These are phyloP conservation scores for Saccharomyces hybrid DNA, from an alignment of 1,139 yeast species.

Conservation along the genomic window DNA sequence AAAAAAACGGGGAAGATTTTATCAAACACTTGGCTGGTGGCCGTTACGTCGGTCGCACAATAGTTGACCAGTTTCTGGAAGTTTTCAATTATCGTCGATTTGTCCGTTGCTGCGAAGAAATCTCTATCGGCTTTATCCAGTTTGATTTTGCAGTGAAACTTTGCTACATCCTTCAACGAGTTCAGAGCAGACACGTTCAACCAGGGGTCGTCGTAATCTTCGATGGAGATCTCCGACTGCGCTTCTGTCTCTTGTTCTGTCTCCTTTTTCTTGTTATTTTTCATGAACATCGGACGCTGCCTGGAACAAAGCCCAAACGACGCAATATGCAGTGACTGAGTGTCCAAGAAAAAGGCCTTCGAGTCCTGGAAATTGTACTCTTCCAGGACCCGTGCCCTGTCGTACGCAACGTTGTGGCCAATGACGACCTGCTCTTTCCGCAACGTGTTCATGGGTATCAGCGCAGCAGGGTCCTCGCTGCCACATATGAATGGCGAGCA, in stretches of 20 bases:
- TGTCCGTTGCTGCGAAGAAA: constrained; percentile 49
- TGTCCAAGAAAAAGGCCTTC: constrained; percentile 75
- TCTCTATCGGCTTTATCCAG: constrained; percentile 64
- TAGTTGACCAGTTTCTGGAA: constrained; percentile 61
- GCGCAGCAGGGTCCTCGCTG: constrained; percentile 46
- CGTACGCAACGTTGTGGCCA: constrained; percentile 90
- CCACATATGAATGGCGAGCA: constrained; percentile 72
- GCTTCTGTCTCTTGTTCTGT: constrained; percentile 14
- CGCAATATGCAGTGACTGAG: constrained; percentile 89
- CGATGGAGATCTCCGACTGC: constrained; percentile 8
- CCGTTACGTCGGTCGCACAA: constrained; percentile 78
- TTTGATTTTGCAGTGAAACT: constrained; percentile 66
- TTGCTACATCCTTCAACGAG: constrained; percentile 73
- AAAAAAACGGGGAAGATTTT: constrained; percentile 65
- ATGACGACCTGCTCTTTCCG: constrained; percentile 50
- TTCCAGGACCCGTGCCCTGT: constrained; percentile 76
- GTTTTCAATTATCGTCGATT: constrained; percentile 47
- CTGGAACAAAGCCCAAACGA: constrained; percentile 88
- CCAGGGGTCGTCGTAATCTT: constrained; percentile 59
- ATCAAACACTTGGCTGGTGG: constrained; percentile 63
- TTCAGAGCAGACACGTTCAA: constrained; percentile 66
- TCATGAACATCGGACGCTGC: constrained; percentile 76
- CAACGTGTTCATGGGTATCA: constrained; percentile 62
- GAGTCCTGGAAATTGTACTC: constrained; percentile 67
- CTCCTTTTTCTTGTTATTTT: constrained; percentile 41